phyloP scores from a whole-genome alignment of 2,329 filamentous ascomycete genomes.

The Leptosphaerulina australis region DNA sequence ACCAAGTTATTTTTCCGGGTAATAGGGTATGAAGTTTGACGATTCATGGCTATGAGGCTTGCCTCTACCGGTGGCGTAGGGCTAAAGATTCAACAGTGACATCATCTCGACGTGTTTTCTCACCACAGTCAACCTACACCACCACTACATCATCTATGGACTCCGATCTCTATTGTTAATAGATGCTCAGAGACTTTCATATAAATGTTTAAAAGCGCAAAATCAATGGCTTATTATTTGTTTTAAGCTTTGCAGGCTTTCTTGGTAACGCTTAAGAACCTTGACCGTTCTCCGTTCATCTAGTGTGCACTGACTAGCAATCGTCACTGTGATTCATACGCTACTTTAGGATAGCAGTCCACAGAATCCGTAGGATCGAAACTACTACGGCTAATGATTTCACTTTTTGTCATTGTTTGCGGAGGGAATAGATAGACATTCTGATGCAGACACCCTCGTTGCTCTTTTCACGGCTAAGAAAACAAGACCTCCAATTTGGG shows the following conservation, averaged over 20 bases:
- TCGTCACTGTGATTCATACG: slow-evolving; percentile 3
- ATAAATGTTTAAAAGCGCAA: too few relatives aligned
- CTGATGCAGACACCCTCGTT: too few relatives aligned
- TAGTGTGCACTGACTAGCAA: neutral
- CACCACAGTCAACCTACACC: neutral
- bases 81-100: neutral
- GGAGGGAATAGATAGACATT: neutral
- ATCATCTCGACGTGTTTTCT: neutral
- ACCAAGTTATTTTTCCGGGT: too few relatives aligned
- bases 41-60: neutral
- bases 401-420: slow-evolving; percentile 6
- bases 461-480: too few relatives aligned
- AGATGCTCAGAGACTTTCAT: too few relatives aligned
- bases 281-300: neutral
- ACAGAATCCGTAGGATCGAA: neutral
- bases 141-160: too few relatives aligned
- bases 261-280: neutral
- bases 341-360: neutral
- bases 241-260: neutral
- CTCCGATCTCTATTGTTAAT: too few relatives aligned
- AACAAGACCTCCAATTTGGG: too few relatives aligned
- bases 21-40: too few relatives aligned
- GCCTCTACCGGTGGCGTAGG: neutral
- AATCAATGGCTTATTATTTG: too few relatives aligned
- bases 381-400: slow-evolving; percentile 5